phyloP scores from a whole-genome alignment of 805 yeast genomes.

The Ogataea trehalophila region DNA sequence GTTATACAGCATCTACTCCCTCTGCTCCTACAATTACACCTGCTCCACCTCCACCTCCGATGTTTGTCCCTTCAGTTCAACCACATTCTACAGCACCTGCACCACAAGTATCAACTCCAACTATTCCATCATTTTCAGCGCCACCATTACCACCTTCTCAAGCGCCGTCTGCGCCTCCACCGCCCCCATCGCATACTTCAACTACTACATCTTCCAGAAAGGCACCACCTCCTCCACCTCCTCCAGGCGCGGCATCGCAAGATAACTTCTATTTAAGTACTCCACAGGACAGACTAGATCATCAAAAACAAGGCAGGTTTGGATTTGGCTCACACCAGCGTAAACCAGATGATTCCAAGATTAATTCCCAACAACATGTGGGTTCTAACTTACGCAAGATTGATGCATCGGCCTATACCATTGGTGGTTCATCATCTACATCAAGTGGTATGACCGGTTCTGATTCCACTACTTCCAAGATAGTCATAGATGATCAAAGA shows the following conservation, averaged over 20 bases:
- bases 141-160: constrained; percentile 14
- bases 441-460: not conserved
- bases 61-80: constrained; percentile 12
- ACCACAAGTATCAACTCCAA: constrained; percentile 22
- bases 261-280: constrained; percentile 15
- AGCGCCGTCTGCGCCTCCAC: constrained; percentile 5
- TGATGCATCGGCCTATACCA: constrained; percentile 63
- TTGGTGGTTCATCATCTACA: constrained; percentile 33
- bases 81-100: constrained; percentile 18
- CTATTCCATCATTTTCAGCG: constrained; percentile 18
- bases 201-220: constrained; percentile 4
- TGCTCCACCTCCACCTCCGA: constrained; percentile 18
- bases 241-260: constrained; percentile 18
- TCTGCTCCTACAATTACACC: constrained; percentile 11
- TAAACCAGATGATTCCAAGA: constrained; percentile 27
- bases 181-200: constrained; percentile 5
- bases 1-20: constrained; percentile 15
- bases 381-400: constrained; percentile 54
- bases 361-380: constrained; percentile 39
- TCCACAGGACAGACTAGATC: constrained; percentile 21
- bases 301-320: constrained; percentile 13
- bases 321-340: constrained; percentile 15
- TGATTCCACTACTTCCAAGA: constrained; percentile 21
- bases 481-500: constrained; percentile 65
- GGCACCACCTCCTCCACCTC: constrained; percentile 31